These are phyloP conservation scores for Santalum album DNA, from an alignment of 164 flowering plant genomes.

Conservation along the genomic window DNA sequence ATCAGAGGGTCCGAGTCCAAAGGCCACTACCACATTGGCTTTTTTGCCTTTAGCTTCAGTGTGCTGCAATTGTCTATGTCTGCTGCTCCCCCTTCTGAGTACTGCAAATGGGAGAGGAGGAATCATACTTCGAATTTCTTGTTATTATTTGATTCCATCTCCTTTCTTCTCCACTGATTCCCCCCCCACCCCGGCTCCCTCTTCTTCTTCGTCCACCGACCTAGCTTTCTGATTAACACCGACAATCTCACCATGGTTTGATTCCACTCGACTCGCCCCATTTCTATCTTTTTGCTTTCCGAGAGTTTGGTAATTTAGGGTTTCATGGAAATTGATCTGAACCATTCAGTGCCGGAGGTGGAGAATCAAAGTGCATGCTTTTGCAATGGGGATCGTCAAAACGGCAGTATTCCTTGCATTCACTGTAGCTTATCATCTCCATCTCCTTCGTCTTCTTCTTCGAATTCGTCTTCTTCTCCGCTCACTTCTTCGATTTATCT, in stretches of 20 bases:
- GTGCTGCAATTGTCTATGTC: slow-evolving; percentile 54
- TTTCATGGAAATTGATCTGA: slow-evolving; percentile 92
- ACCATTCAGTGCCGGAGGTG: slow-evolving; percentile 49
- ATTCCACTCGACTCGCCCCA: slow-evolving; percentile 10
- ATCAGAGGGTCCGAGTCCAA: slow-evolving; percentile 16
- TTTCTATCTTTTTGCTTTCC: not conserved
- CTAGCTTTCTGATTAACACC: slow-evolving; percentile 16
- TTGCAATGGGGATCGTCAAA: slow-evolving; percentile 37
- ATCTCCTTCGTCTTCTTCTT: slow-evolving; percentile 32
- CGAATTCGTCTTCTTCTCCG: slow-evolving; percentile 30
- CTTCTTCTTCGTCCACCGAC: slow-evolving; percentile 10
- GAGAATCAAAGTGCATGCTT: slow-evolving; percentile 38
- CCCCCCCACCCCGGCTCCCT: too few species aligned
- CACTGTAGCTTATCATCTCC: slow-evolving; percentile 28
- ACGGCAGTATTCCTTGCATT: slow-evolving; percentile 19
- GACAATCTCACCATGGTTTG: slow-evolving; percentile 21
- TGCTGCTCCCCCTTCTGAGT: slow-evolving; percentile 46
- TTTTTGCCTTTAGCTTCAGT: slow-evolving; percentile 40
- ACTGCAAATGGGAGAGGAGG: slow-evolving; percentile 59
- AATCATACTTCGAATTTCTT: slow-evolving; percentile 58
- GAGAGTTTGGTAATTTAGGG: not conserved
- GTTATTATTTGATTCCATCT: slow-evolving; percentile 41
- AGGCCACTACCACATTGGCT: slow-evolving; percentile 34
- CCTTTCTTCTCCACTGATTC: slow-evolving; percentile 11
- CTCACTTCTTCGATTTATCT: slow-evolving; percentile 42